Percentiles rank a stretch among this genome's conserved stretches.
Evolutionary conservation across 2,329 filamentous ascomycete species (phyloP).

Genomic region (Neonectria ditissima): DNA sequence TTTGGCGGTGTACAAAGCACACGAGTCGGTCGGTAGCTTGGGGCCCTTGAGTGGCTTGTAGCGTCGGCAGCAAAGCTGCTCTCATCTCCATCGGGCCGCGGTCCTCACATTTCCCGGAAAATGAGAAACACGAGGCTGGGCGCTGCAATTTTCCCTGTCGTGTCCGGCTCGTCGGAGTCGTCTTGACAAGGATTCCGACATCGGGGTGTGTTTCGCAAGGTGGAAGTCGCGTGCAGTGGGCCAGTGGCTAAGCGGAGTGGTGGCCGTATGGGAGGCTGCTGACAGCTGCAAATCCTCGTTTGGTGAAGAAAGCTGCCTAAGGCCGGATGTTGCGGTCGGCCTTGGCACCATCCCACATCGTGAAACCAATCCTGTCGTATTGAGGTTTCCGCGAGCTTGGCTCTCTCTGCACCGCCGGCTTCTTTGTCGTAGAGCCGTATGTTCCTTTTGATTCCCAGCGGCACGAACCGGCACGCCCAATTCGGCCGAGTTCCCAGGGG

Average conservation of each 20-base stretch:
- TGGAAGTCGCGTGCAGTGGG: constrained; percentile 1
- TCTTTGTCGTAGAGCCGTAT: not conserved
- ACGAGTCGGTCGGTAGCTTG: not conserved
- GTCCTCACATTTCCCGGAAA: not conserved
- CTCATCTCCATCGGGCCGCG: not conserved
- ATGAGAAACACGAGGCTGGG: not conserved
- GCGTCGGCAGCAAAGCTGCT: not conserved
- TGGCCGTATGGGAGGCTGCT: constrained; percentile 7
- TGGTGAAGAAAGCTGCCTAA: constrained; percentile 6
- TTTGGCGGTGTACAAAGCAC: constrained; percentile 10
- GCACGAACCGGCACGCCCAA: not conserved
- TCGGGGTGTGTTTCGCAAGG: constrained; percentile 2
- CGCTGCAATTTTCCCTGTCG: not conserved
- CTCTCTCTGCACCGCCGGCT: not conserved
- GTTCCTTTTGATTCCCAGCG: not conserved
- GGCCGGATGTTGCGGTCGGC: not conserved
- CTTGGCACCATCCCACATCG: constrained; percentile 1
- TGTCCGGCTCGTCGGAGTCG: not conserved
- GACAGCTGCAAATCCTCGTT: constrained; percentile 7
- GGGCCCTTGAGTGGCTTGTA: constrained; percentile 10
- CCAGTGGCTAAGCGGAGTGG: not conserved
- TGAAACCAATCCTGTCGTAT: constrained; percentile 6
- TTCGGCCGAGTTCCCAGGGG: constrained; percentile 2
- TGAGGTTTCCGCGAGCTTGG: constrained; percentile 3
- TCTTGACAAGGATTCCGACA: not conserved